Base-by-base conservation (phyloP, 2,329 filamentous ascomycete species). In the Verticillium albo-atrum region DNA sequence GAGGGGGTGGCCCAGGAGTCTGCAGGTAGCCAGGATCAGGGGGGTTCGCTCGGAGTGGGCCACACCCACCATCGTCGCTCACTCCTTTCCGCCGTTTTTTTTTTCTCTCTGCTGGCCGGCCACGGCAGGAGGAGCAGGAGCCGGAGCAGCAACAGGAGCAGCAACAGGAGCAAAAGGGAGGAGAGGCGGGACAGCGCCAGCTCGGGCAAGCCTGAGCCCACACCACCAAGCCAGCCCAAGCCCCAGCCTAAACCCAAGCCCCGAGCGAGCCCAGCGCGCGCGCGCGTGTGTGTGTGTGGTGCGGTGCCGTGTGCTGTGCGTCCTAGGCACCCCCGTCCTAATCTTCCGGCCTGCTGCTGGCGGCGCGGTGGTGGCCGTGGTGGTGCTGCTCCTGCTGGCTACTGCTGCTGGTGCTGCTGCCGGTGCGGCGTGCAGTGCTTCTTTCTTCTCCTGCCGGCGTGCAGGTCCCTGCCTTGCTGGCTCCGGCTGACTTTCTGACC, bases 21-120 rank as follows among this genome's bases (percentile, higher is more conserved):
- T 62, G 42, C 61, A 58, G 37, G n/a, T n/a, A 47, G 37, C 37
- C 37, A 56, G 61, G 61, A 58, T 55, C 60, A 62, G 60, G 61
- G 57, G 30, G 30, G 52, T 54, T 54, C 52, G 52, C 14, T 34
- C 26, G 52, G 52, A 34, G 26, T 28, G 26, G 52, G 30, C 52
- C 52, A 54, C 23, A 28, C 52, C 26, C 52, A 54, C 52, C 52
- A 28, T 20, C 25, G 23, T 25, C 37, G 9, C 20, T 20, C 37
- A 6, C 37, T 47, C 9, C 20, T 12, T 23, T 47, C 37, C 25
- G 37, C 37, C 37, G 37, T n/a, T 23, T 47, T 47, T 47, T 47
- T 5, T 23, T 20, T n/a, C n/a, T n/a, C 17, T 9, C 37, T 23
- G 37, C 37, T 20, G n/a, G 37, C n/a, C 10, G 37, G 6, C 23